Conservation (phyloP, 1,284 basidiomycete genomes). For the Coriolopsis trogii region DNA sequence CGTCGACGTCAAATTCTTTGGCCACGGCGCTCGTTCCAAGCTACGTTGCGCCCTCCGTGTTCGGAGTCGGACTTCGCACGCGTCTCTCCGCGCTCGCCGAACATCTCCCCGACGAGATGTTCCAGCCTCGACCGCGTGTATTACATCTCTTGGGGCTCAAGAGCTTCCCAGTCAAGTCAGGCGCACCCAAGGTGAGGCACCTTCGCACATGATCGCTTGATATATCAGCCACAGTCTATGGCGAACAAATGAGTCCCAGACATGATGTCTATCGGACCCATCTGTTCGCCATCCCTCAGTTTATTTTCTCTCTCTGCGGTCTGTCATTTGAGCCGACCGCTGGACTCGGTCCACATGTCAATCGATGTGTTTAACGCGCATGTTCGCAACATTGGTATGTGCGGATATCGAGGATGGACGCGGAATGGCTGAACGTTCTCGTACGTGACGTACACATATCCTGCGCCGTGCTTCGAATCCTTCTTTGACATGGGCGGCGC, state of each 20-base stretch:
- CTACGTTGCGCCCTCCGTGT: background rate
- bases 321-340: too few relatives aligned
- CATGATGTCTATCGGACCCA: background rate
- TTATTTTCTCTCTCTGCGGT: slow-evolving; percentile 1
- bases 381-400: too few relatives aligned
- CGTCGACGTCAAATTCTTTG: slow-evolving; percentile 5
- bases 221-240: too few relatives aligned
- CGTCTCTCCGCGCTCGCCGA: slow-evolving; percentile 5
- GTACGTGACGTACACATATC: too few relatives aligned
- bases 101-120: slow-evolving; percentile 8
- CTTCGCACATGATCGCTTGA: slow-evolving; percentile 2
- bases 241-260: slow-evolving; percentile 3
- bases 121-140: too few relatives aligned
- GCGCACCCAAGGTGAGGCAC: slow-evolving; percentile 6
- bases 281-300: background rate
- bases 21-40: slow-evolving; percentile 5
- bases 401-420: too few relatives aligned
- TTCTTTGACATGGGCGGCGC: too few relatives aligned
- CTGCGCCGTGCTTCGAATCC: too few relatives aligned
- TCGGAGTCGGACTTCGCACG: slow-evolving; percentile 16
- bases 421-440: too few relatives aligned
- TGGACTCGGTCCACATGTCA: too few relatives aligned
- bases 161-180: background rate
- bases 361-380: too few relatives aligned
- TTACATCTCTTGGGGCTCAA: too few relatives aligned